phyloP scores from a whole-genome alignment of 169 alveolate genomes.

The Eimeria necatrix region DNA sequence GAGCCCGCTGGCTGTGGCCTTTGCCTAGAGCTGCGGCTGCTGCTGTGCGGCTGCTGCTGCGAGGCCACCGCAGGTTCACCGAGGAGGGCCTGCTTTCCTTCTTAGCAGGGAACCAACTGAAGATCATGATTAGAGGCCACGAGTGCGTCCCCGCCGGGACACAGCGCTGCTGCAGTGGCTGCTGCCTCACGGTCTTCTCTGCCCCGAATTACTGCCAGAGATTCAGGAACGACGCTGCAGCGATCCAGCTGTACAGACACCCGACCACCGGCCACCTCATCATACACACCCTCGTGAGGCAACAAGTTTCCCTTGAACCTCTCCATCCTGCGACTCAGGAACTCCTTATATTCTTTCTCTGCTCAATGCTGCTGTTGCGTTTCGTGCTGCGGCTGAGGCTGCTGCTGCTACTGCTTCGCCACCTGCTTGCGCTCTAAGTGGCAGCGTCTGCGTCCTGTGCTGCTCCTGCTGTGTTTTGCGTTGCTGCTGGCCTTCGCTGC shows the following conservation, averaged over 20 bases:
- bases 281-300: background rate
- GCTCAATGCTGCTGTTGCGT: too few species aligned
- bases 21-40: too few species aligned
- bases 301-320: too few species aligned
- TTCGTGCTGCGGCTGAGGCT: background rate
- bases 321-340: too few species aligned
- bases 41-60: too few species aligned
- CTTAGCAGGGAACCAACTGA: constrained; percentile 3
- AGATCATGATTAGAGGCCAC: constrained; percentile 31
- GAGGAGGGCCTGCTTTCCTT: background rate
- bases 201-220: constrained; percentile 43
- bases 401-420: background rate
- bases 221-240: constrained; percentile 40
- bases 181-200: constrained; percentile 69
- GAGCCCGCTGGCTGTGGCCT: too few species aligned
- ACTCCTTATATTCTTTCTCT: too few species aligned
- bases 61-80: too few species aligned
- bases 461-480: background rate
- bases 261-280: background rate
- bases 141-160: constrained; percentile 52
- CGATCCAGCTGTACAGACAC: constrained; percentile 37
- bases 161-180: background rate
- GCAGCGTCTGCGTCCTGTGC: background rate
- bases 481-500: background rate
- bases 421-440: background rate